Evolutionary conservation across 257 asterid genomes (phyloP).

Genomic region (Capsicum baccatum): DNA sequence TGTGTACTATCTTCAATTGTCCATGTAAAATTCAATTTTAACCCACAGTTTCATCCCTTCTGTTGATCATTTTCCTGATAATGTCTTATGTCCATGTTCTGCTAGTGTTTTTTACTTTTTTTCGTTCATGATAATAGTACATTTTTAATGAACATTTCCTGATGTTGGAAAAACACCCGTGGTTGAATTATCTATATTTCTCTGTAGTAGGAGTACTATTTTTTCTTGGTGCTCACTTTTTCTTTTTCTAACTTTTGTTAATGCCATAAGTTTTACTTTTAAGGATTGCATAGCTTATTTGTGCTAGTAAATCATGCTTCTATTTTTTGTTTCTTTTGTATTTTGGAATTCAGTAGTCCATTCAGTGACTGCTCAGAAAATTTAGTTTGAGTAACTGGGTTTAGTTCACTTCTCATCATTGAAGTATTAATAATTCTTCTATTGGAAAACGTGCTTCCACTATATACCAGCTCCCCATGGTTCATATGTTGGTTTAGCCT

Average conservation of each 20-base stretch:
- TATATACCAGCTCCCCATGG: background rate
- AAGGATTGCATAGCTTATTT: constrained; percentile 16
- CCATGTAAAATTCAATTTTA: background rate
- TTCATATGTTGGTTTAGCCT: background rate
- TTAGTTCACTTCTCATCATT: constrained; percentile 23
- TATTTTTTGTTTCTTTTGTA: background rate
- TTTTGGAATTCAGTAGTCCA: background rate
- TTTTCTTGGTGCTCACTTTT: background rate
- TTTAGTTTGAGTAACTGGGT: constrained; percentile 27
- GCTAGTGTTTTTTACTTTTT: background rate
- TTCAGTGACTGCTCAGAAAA: constrained; percentile 11
- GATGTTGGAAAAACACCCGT: background rate
- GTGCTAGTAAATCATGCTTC: constrained; percentile 12
- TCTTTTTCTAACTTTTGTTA: background rate
- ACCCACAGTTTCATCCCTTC: background rate
- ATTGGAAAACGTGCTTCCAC: constrained; percentile 10
- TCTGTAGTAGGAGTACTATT: background rate
- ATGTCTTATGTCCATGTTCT: background rate
- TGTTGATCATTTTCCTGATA: constrained; percentile 21
- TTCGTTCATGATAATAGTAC: background rate
- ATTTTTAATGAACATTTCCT: background rate
- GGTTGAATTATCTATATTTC: background rate
- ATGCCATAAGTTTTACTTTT: background rate
- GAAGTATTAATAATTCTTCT: constrained; percentile 7
- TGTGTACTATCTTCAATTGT: background rate